Evolutionary conservation across 148 eudicot genomes (phyloP).

Genomic region (Silene conica): DNA sequence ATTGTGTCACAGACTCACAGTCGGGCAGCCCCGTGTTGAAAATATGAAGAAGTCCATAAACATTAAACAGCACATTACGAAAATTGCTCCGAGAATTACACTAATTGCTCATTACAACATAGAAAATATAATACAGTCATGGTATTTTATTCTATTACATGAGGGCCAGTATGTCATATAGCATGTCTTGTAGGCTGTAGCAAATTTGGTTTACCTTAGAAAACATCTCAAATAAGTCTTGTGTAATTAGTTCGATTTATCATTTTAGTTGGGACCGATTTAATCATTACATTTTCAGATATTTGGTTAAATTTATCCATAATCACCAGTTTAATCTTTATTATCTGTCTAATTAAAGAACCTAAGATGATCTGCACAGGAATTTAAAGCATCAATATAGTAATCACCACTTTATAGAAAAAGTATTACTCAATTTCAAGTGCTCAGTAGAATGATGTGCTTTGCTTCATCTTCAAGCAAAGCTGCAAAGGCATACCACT

Average conservation of each 20-base stretch:
- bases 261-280: not conserved
- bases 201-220: too few relatives aligned
- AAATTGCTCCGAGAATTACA: not conserved
- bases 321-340: not conserved
- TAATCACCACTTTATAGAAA: not conserved
- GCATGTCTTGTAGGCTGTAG: too few relatives aligned
- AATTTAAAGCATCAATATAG: not conserved
- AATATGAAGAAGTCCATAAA: not conserved
- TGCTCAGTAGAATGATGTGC: not conserved
- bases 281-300: not conserved
- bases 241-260: too few relatives aligned
- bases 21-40: too few relatives aligned
- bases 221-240: too few relatives aligned
- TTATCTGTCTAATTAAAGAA: too few relatives aligned
- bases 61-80: not conserved
- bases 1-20: too few relatives aligned
- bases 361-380: not conserved
- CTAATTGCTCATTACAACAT: not conserved
- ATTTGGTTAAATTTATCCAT: not conserved
- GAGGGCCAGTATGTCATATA: not conserved
- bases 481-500: not conserved
- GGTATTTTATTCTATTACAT: not conserved
- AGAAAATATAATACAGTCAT: not conserved
- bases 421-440: not conserved
- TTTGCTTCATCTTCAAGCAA: constrained; percentile 15